Conservation (phyloP, 2,329 filamentous ascomycete genomes). For the Cytospora mali region DNA sequence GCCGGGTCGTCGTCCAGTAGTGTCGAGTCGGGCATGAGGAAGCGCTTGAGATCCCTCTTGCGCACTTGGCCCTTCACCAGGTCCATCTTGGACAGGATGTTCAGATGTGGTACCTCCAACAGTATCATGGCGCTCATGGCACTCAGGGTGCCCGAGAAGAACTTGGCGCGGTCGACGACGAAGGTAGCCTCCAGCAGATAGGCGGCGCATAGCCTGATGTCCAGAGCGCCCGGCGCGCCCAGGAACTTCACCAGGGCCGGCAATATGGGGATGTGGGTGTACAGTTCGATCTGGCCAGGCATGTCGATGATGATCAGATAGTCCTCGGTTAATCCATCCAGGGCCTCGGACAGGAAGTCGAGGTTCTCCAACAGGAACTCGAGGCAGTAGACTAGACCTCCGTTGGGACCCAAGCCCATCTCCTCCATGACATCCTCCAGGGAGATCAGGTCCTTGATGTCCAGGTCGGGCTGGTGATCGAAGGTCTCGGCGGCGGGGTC, state of each 20-base stretch:
- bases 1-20: slow-evolving; percentile 79
- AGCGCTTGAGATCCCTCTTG: slow-evolving; percentile 86
- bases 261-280: slow-evolving; percentile 93
- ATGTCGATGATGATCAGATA: slow-evolving; percentile 98
- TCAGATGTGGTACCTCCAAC: slow-evolving; percentile 95
- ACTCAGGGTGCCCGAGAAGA: slow-evolving; percentile 91
- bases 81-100: slow-evolving; percentile 97
- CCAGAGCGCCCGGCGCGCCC: slow-evolving; percentile 75
- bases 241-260: slow-evolving; percentile 82
- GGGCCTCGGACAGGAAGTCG: slow-evolving; percentile 83
- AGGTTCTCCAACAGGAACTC: slow-evolving; percentile 94
- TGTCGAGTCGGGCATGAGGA: slow-evolving; percentile 81
- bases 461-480: slow-evolving; percentile 86
- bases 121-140: slow-evolving; percentile 99
- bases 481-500: slow-evolving; percentile 95
- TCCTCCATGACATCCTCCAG: slow-evolving; percentile 97
- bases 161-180: slow-evolving; percentile 93
- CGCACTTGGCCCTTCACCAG: slow-evolving; percentile 87
- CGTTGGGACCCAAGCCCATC: slow-evolving; percentile 86
- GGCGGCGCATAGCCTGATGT: slow-evolving; percentile 88
- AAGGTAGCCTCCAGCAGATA: slow-evolving; percentile 97
- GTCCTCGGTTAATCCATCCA: slow-evolving; percentile 87
- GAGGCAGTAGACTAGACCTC: slow-evolving; percentile 93
- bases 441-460: slow-evolving; percentile 93
- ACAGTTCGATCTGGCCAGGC: slow-evolving; percentile 98